Conservation (phyloP, 345 rosid species). For the Turnera subulata region DNA sequence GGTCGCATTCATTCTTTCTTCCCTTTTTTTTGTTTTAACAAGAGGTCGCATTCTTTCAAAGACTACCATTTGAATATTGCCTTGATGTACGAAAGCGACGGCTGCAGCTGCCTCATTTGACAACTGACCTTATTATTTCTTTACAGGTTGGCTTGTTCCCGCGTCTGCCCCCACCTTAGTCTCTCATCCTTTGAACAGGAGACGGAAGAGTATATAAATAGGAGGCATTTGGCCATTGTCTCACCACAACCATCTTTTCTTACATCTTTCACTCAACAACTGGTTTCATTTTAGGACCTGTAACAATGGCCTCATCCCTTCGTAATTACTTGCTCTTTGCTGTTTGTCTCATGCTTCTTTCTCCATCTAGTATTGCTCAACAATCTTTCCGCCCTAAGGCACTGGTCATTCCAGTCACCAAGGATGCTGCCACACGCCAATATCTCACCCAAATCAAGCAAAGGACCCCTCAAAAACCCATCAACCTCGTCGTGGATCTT, state of each 20-base stretch:
- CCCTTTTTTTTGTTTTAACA: too few species aligned
- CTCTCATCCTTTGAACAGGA: too few species aligned
- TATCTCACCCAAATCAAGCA: slow-evolving; percentile 49
- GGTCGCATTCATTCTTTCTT: too few species aligned
- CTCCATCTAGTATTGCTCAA: slow-evolving; percentile 28
- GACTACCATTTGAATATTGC: too few species aligned
- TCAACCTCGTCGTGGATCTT: slow-evolving; percentile 50
- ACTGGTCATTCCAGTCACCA: slow-evolving; percentile 48
- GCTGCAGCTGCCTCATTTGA: neutral
- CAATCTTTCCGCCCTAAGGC: slow-evolving; percentile 64
- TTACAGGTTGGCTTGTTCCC: neutral
- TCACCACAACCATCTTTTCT: neutral
- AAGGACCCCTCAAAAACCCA: slow-evolving; percentile 51
- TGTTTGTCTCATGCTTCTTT: neutral
- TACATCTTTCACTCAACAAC: neutral
- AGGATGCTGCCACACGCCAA: slow-evolving; percentile 60
- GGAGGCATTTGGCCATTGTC: neutral
- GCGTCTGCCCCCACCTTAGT: too few species aligned
- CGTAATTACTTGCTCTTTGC: neutral
- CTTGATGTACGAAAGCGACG: too few species aligned
- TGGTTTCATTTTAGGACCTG: neutral
- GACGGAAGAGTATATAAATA: neutral
- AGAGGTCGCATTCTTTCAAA: too few species aligned
- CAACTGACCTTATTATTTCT: neutral
- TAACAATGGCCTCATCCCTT: neutral